These are phyloP conservation scores for Aspergillus quadrilineatus DNA, from an alignment of 2,329 filamentous ascomycete species.

Conservation along the genomic window DNA sequence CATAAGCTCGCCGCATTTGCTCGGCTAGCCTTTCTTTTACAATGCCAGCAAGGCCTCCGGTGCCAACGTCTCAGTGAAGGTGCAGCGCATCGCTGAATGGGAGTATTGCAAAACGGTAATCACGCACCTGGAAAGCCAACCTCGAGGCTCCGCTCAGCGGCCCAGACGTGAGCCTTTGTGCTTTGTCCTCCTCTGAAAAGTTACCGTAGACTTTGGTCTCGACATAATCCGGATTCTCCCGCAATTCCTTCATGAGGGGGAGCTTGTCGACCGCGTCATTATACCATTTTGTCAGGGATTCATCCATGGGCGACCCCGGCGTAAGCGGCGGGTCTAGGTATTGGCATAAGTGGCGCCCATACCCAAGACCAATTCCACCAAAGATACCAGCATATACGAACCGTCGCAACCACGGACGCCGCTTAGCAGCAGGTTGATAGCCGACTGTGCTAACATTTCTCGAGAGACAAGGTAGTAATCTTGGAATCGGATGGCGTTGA, in stretches of 20 bases:
- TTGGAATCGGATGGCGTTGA: conserved; percentile 8
- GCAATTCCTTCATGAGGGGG: conserved; percentile 39
- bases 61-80: not conserved
- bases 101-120: conserved; percentile 6
- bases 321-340: not conserved
- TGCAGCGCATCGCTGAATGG: not conserved
- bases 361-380: conserved; percentile 30
- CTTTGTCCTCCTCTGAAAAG: conserved; percentile 36
- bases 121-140: conserved; percentile 42
- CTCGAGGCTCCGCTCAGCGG: conserved; percentile 42
- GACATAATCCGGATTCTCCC: conserved; percentile 39
- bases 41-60: not conserved
- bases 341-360: conserved; percentile 13
- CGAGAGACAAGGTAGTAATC: conserved; percentile 6
- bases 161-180: conserved; percentile 39
- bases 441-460: conserved; percentile 25
- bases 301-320: conserved; percentile 37
- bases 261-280: conserved; percentile 31
- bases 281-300: too few relatives aligned
- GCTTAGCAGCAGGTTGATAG: conserved; percentile 17
- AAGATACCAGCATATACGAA: conserved; percentile 37
- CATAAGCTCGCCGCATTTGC: conserved; percentile 1
- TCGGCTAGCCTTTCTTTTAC: not conserved
- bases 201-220: conserved; percentile 41
- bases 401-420: conserved; percentile 37